These are phyloP conservation scores for Nicotiana rustica DNA, from an alignment of 305 asterid species.

Conservation along the genomic window DNA sequence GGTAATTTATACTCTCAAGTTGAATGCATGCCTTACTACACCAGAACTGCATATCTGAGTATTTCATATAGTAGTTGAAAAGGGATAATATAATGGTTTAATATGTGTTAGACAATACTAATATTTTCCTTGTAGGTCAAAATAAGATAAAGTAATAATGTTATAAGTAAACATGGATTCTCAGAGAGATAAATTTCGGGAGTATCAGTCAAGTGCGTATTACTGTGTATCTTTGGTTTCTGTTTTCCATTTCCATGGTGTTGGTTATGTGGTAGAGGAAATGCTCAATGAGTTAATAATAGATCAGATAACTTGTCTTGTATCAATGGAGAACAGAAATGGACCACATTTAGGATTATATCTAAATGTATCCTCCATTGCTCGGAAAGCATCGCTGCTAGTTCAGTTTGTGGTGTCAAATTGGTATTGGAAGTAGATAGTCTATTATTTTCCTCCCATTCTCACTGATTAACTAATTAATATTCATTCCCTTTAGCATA, in stretches of 20 bases:
- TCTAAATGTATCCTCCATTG: too few relatives aligned
- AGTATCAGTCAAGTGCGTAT: neutral
- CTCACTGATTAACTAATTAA: too few relatives aligned
- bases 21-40: neutral
- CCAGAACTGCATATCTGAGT: constrained; percentile 24
- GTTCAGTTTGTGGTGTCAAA: too few relatives aligned
- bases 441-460: too few relatives aligned
- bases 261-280: constrained; percentile 14
- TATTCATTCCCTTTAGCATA: too few relatives aligned
- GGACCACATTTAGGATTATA: too few relatives aligned
- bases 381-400: too few relatives aligned
- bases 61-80: constrained; percentile 12
- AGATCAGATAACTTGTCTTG: too few relatives aligned
- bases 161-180: constrained; percentile 19
- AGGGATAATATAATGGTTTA: neutral
- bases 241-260: neutral
- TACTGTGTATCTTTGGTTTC: neutral
- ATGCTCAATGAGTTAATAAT: neutral
- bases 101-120: neutral
- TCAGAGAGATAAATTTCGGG: neutral
- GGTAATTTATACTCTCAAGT: constrained; percentile 12
- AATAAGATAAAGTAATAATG: neutral
- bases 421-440: too few relatives aligned
- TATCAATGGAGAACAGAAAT: too few relatives aligned
- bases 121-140: neutral